Evolutionary conservation across 257 asterid genomes (phyloP).

Genomic region (Petrea volubilis): DNA sequence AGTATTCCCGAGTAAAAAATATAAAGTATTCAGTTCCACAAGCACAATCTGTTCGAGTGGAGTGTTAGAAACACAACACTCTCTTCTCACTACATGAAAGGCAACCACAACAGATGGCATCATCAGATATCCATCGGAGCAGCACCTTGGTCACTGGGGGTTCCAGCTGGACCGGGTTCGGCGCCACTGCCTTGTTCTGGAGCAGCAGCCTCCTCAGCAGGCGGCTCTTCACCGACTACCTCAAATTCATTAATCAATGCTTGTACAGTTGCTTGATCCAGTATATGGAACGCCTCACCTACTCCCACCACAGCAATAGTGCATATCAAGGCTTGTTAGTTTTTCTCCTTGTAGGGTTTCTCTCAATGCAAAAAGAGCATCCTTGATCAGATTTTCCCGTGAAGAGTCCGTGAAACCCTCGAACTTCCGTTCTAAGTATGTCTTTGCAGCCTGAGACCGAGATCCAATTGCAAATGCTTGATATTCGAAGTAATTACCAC

Average conservation of each 20-base stretch:
- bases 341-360: slow-evolving; percentile 71
- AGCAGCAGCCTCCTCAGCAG: slow-evolving; percentile 35
- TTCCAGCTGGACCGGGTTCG: slow-evolving; percentile 33
- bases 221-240: slow-evolving; percentile 56
- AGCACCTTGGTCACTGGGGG: slow-evolving; percentile 37
- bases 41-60: too few species aligned
- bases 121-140: slow-evolving; percentile 65
- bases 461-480: slow-evolving; percentile 81
- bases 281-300: slow-evolving; percentile 54
- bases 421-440: slow-evolving; percentile 62
- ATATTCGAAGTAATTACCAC: slow-evolving; percentile 73
- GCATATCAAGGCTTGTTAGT: slow-evolving; percentile 59
- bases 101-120: background rate
- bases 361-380: slow-evolving; percentile 65
- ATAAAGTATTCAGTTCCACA: background rate
- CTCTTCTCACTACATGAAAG: background rate
- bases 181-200: slow-evolving; percentile 38
- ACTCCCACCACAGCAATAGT: slow-evolving; percentile 60
- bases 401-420: slow-evolving; percentile 43
- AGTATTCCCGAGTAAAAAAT: background rate
- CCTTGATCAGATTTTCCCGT: slow-evolving; percentile 58
- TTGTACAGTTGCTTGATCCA: slow-evolving; percentile 59
- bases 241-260: slow-evolving; percentile 55
- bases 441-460: slow-evolving; percentile 75
- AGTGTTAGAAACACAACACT: too few species aligned